phyloP scores from a whole-genome alignment of 345 rosid genomes.

The Lagerstroemia speciosa region DNA sequence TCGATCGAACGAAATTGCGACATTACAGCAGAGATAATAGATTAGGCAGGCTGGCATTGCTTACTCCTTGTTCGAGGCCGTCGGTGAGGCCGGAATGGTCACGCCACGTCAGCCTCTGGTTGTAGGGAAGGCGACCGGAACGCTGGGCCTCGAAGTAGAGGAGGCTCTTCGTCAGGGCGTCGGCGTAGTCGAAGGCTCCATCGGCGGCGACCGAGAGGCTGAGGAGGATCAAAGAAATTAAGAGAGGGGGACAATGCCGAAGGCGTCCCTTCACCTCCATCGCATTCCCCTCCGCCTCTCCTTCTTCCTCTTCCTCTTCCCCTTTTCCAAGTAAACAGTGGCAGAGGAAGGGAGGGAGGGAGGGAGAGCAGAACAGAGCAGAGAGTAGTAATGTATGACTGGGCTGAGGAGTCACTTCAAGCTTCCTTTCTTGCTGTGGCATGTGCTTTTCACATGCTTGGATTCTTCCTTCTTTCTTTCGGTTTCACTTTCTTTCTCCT shows the following conservation, averaged over 20 bases:
- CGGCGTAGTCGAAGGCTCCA: slow-evolving; percentile 40
- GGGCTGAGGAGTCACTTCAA: neutral
- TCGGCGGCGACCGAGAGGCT: neutral
- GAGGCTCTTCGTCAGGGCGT: slow-evolving; percentile 79
- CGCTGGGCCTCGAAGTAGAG: slow-evolving; percentile 91
- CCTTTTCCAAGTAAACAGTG: too few relatives aligned
- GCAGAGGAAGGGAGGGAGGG: too few relatives aligned
- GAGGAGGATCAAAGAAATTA: slow-evolving; percentile 1
- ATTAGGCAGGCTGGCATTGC: slow-evolving; percentile 10
- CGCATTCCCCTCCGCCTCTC: too few relatives aligned
- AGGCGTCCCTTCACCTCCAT: neutral
- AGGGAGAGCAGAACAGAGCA: neutral
- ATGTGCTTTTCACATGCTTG: neutral
- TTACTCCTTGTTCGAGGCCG: slow-evolving; percentile 90
- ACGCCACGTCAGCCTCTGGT: slow-evolving; percentile 85
- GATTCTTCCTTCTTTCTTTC: neutral
- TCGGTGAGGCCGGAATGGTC: slow-evolving; percentile 90
- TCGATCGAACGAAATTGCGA: too few relatives aligned
- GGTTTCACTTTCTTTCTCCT: neutral
- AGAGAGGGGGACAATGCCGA: neutral
- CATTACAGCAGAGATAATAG: neutral
- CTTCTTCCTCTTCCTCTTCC: neutral
- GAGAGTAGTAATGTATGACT: neutral
- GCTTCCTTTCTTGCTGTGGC: neutral
- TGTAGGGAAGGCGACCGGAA: slow-evolving; percentile 82